Base-by-base conservation (phyloP, 176 grass and related monocot species). In the Metroxylon sagu region DNA sequence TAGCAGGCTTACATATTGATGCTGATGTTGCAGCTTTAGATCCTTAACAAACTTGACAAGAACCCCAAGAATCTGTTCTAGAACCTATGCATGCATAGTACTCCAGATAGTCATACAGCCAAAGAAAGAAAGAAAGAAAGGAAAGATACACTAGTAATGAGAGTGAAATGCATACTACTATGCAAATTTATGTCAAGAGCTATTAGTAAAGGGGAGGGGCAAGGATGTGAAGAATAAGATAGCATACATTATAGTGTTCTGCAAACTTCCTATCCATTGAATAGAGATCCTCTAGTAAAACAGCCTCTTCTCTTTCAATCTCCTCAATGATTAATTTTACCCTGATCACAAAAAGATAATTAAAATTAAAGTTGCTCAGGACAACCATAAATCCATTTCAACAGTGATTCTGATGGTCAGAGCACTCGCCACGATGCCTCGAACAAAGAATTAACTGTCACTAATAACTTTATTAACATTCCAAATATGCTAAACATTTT, bases 231-330 rank as follows among this genome's bases (percentile, higher is more conserved):
- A 21, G 18, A 60, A 35, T 57, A 43, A 53, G 4, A 52, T 19
- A 66, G 73, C 66, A 31, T 83, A 97, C 93, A 81, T 77, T 97
- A 49, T 91, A 97, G 71, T 91, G 93, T 77, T 97, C 93, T 76
- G 80, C 75, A 85, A 91, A 97, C 79, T 97, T 97, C 61, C 87
- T 97, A 50, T 97, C 84, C 93, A 97, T 97, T 19, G 87, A 97
- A 83, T 88, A 73, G 68, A 91, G 87, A 76, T 97, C 87, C 14
- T 97, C 84, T 14, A 91, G 76, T 60, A 91, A 60, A 82, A 75
- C 69, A 61, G 84, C 78, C 26, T 97, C 93, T 71, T 97, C 87
- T 76, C 82, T 91, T 62, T 91, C 93, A 72, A 80, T 81, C 70
- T 82, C 93, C 83, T 97, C 93, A 2, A 91, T 97, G 25, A 91